Conservation (phyloP, 169 alveolate species). For the Besnoitia besnoiti region DNA sequence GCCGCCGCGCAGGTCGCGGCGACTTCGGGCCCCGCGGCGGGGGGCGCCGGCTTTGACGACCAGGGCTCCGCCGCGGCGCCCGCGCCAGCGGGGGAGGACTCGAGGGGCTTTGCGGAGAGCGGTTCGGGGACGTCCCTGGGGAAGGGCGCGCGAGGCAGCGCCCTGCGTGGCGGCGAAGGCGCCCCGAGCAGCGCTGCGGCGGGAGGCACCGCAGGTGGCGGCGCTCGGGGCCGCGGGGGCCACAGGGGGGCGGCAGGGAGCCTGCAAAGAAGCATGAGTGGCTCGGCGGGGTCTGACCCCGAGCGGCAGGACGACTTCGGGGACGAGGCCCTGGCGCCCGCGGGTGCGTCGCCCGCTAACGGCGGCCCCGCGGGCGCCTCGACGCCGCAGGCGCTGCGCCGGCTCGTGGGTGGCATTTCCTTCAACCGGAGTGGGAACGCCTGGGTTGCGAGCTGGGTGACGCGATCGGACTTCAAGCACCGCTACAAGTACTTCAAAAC, state of each 20-base stretch:
- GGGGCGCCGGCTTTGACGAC: background rate
- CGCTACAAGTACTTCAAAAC: constrained; percentile 11
- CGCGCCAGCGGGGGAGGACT: background rate
- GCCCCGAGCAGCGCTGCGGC: background rate
- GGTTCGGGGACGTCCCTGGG: background rate
- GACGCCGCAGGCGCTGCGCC: background rate
- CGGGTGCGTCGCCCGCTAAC: background rate
- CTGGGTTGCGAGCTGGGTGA: constrained; percentile 35
- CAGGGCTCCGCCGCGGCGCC: background rate
- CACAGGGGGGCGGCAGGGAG: background rate
- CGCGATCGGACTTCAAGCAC: background rate
- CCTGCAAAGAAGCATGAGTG: background rate
- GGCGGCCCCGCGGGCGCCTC: background rate
- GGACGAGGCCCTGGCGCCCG: background rate
- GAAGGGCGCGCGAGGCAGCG: background rate
- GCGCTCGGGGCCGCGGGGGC: background rate
- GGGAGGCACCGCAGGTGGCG: background rate
- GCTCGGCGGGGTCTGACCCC: background rate
- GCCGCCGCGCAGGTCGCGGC: constrained; percentile 1
- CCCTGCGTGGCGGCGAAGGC: background rate
- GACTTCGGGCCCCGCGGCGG: background rate
- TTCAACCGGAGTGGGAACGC: constrained; percentile 29
- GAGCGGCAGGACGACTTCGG: background rate
- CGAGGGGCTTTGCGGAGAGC: background rate
- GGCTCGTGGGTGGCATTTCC: constrained; percentile 24